Base-by-base conservation (phyloP, 1,139 yeast species). In the Sugiyamaella neomexicana region DNA sequence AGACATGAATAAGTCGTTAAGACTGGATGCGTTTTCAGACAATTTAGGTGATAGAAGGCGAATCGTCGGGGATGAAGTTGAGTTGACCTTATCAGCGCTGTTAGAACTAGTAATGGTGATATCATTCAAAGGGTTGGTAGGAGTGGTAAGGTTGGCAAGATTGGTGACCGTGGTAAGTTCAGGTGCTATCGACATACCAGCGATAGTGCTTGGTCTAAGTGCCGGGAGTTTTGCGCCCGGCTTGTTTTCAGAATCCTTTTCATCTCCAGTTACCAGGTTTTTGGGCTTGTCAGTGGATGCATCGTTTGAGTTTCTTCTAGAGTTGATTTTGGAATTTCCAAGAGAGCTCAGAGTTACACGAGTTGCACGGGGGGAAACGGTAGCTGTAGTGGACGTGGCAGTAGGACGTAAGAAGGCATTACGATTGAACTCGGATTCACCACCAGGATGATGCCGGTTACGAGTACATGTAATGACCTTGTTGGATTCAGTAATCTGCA, bases 271-370 rank as follows among this genome's bases (percentile, higher is more conserved):
- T 5, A 23, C 12, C 20, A 31, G 3, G 6, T 20, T 4, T 9
- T n/a, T 25, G 27, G 41, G 41, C 27, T 12, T 17, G 9, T 38
- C 41, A 10, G 17, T 9, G 34, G 48, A 29, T 25, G 32, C 12
- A n/a, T 34, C 49, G 39, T 45, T 45, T 12, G 49, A 36, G 13
- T 38, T 38, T 23, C 49, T 45, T 45, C 41, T 45, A 10, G 49
- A 45, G 20, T 45, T 45, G 42, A 45, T 34, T n/a, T 34, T 36
- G 20, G 49, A 36, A 13, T 12, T 37, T 13, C 23, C 36, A 10
- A 45, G 36, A 23, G 49, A 12, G 5, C 34, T 12, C 7, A 45
- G 42, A 5, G 49, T 45, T 23, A 41, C 7, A 23, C 49, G 49
- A 20, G 49, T 20, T 20, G 5, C 16, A 29, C 29, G 43, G 17